Evolutionary conservation across 352 stramenopile species (phyloP), one percentile per base, ranked within the genome.

Genomic region (Phytophthora rubi): DNA sequence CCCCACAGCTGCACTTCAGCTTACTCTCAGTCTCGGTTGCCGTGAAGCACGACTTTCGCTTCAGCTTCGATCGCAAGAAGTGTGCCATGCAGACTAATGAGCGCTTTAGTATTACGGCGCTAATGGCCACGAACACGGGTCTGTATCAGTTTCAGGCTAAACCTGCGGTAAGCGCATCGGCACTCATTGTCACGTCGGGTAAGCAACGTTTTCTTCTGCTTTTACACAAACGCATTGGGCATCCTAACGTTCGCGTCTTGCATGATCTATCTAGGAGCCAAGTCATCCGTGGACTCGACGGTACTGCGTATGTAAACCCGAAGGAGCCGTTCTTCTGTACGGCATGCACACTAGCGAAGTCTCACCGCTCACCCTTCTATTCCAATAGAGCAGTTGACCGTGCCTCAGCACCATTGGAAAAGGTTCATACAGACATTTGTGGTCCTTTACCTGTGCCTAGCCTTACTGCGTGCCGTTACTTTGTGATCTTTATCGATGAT

Each of bases 401-500:
- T 53, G 47, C 48, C 0, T 28, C 6, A 37, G 9, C 9, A 26
- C 49, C 10, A 12, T 52, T 65, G 7, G 18, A 39, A 53, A 59
- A 65, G 26, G 47, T 65, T 15, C 59, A 65, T 53, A 45, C 49
- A 18, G 59, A 58, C 4, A 65, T 65, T 44, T 48, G 48, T 33
- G 49, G 59, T 13, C 49, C 33, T 13, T 48, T 65, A 16, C 58
- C 47, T 33, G 32, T 65, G 21, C 26, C 42, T 48, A 61, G 61
- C 28, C 52, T 68, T 16, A 55, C 44, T 55, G 44, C 45, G 16
- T 63, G 30, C 32, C 57, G 57, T 5, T 73, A 65, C 37, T 69
- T 73, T 45, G 5, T 67, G 16, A 58, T 64, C 13, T 72, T 67
- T 49, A 72, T 72, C 2, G 44, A 67, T 37, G 65, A 55, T 23